These are phyloP conservation scores for Aspergillus aculeatus DNA, from an alignment of 2,329 filamentous ascomycete genomes.

Conservation along the genomic window DNA sequence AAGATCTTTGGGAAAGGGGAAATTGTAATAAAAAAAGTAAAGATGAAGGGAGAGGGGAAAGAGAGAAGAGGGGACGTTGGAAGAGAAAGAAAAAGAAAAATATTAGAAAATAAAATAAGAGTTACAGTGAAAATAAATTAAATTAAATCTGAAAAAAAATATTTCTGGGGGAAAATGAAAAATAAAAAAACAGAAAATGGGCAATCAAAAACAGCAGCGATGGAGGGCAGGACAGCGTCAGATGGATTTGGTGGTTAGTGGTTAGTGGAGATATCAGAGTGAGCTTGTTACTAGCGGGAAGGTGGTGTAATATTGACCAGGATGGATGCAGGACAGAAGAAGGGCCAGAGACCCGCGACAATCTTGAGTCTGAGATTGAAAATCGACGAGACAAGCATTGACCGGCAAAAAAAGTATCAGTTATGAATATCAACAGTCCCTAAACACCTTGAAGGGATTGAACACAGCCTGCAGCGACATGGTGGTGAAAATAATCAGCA, in stretches of 20 bases:
- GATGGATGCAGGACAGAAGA: slow-evolving; percentile 38
- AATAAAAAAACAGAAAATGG: slow-evolving; percentile 14
- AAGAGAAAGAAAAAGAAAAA: slow-evolving; percentile 13
- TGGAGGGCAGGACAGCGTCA: slow-evolving; percentile 17
- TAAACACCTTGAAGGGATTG: not conserved
- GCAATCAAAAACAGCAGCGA: slow-evolving; percentile 15
- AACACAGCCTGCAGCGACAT: not conserved
- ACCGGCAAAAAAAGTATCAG: slow-evolving; percentile 1
- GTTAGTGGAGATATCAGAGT: slow-evolving; percentile 31
- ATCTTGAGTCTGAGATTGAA: slow-evolving; percentile 17
- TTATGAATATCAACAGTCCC: not conserved
- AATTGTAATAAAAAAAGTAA: not conserved
- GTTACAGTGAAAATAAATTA: not conserved
- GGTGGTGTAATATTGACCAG: slow-evolving; percentile 40
- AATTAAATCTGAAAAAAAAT: slow-evolving; percentile 16
- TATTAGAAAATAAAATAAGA: slow-evolving; percentile 11
- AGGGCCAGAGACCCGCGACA: slow-evolving; percentile 28
- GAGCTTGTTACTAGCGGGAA: slow-evolving; percentile 39
- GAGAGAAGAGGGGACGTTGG: slow-evolving; percentile 15
- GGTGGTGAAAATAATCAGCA: too few species aligned
- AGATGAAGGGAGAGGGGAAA: slow-evolving; percentile 8
- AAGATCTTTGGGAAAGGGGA: slow-evolving; percentile 6
- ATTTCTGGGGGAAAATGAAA: not conserved
- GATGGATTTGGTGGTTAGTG: slow-evolving; percentile 22
- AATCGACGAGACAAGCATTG: slow-evolving; percentile 4